These are phyloP conservation scores for Hordeum marinum DNA, from an alignment of 176 grass and related monocot genomes.

Conservation along the genomic window DNA sequence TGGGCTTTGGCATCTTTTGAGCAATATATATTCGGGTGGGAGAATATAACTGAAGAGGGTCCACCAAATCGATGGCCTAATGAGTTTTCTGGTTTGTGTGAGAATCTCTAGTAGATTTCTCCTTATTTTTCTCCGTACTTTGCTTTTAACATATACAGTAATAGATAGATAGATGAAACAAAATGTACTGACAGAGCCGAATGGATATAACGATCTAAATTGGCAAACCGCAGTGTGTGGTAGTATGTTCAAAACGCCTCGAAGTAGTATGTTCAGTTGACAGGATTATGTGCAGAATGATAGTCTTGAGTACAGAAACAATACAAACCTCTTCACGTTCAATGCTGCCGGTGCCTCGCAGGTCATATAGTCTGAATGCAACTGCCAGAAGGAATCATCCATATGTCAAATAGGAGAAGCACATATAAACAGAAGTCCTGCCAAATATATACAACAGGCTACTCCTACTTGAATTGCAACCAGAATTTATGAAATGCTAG, in stretches of 20 bases:
- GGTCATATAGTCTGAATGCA: conserved; percentile 85
- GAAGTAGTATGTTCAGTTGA: not conserved
- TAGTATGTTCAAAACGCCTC: not conserved
- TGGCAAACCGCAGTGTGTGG: not conserved
- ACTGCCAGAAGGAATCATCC: conserved; percentile 41
- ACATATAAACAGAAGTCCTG: not conserved
- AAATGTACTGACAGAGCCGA: not conserved
- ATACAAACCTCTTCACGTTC: conserved; percentile 63
- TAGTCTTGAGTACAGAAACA: not conserved
- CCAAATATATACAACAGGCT: not conserved
- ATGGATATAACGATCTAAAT: not conserved
- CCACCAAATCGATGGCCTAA: too few species aligned
- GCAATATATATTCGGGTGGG: too few species aligned
- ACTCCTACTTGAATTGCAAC: not conserved
- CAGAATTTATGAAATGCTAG: not conserved
- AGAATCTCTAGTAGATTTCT: too few species aligned
- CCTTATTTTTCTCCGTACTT: too few species aligned
- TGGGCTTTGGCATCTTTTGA: too few species aligned
- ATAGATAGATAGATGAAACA: not conserved
- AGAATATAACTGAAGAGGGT: too few species aligned
- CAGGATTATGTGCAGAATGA: not conserved
- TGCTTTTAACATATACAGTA: too few species aligned
- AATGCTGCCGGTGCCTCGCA: conserved; percentile 67
- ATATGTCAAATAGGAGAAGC: conserved; percentile 4
- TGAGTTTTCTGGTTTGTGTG: too few species aligned